Base-by-base conservation (phyloP, 192 early-diverging fungal genomes). In the Geosiphon pyriformis region DNA sequence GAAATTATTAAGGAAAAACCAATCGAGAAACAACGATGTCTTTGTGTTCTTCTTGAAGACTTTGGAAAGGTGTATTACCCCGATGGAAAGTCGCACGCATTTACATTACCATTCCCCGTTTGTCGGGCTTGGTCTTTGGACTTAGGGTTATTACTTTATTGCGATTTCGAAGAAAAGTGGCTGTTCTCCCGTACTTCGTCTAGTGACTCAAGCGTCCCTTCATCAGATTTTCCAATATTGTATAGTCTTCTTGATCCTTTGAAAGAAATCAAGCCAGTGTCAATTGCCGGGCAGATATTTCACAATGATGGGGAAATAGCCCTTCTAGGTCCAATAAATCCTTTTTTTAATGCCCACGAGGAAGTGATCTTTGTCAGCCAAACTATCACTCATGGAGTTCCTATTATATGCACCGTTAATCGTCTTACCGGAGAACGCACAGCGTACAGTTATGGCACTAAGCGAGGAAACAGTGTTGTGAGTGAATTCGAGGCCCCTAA, bases 161-260 rank as follows among this genome's bases (percentile, higher is more conserved):
- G 72, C 6, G 60, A 50, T 22, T 29, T 49, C 0, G 74, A 72
- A 20, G 67, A 68, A 22, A 58, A 56, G 18, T 63, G 55, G 11
- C 62, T 55, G 33, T 3, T 26, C 10, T 1, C 18, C 10, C 0
- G 12, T 42, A 29, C 20, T 20, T 17, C 64, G 3, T 22, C 33
- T 8, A 53, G 35, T 31, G 56, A 22, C 22, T 27, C 50, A 6
- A 64, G 67, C n/a, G 51, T 51, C 4, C 27, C 32, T 6, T 42
- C 48, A 34, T 17, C 20, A 26, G 7, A 26, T 17, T 26, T 75
- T 10, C 60, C 79, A 12, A 31, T 61, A 27, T 69, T 83, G 20
- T 81, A 77, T 42, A 82, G 69, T 57, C 55, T 82, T 11, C 59
- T 70, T 49, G 78, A 81, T 71, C 79, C 81, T 4, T 68, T 83